Conservation (phyloP, 768 basidiomycete species). For the Pulveroboletus ravenelii region DNA sequence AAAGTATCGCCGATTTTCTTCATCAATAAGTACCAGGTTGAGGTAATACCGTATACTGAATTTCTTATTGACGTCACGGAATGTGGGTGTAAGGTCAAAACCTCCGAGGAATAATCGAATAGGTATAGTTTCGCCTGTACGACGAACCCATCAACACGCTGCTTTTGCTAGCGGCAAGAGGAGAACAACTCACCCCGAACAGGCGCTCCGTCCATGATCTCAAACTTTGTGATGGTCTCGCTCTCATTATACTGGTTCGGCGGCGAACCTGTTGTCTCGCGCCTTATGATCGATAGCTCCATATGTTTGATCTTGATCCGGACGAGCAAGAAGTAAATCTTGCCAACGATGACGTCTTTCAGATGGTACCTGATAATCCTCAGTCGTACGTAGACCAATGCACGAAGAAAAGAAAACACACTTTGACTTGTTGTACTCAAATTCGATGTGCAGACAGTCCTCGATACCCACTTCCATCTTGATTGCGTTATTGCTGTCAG, state of each 20-base stretch:
- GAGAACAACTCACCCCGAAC: constrained; percentile 72
- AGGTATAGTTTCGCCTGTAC: constrained; percentile 90
- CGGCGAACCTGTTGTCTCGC: constrained; percentile 93
- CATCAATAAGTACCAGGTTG: constrained; percentile 95
- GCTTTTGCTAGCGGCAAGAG: background rate
- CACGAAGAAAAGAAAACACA: constrained; percentile 34
- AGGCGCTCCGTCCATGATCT: constrained; percentile 98
- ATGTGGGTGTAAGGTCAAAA: constrained; percentile 97
- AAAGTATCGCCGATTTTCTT: constrained; percentile 96
- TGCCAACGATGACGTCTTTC: constrained; percentile 98
- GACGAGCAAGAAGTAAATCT: constrained; percentile 97
- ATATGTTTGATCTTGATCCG: constrained; percentile 99
- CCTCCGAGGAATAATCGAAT: constrained; percentile 97
- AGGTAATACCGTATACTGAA: constrained; percentile 97
- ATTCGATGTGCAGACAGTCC: constrained; percentile 97
- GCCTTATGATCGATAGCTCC: constrained; percentile 96
- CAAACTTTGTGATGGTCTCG: constrained; percentile 98
- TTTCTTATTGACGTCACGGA: constrained; percentile 99
- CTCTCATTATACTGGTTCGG: constrained; percentile 99
- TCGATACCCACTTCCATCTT: constrained; percentile 99
- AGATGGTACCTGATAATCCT: constrained; percentile 75
- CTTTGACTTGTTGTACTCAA: constrained; percentile 99
- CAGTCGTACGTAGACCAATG: constrained; percentile 1
- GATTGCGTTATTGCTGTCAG: constrained; percentile 95
- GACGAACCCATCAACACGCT: background rate